Conservation (phyloP, 345 rosid species). For the Heritiera fomes region DNA sequence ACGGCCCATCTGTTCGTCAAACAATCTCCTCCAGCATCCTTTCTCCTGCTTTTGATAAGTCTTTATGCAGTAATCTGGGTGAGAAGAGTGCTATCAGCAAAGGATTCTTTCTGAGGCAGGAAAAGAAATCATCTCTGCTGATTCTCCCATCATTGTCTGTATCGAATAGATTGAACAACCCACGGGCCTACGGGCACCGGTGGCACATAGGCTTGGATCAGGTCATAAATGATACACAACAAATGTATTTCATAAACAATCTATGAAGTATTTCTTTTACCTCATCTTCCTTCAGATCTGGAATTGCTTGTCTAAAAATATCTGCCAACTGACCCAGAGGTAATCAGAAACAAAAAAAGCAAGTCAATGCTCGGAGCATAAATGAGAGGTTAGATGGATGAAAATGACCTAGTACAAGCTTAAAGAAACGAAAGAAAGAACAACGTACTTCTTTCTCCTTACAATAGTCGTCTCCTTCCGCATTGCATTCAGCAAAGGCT, state of each 20-base stretch:
- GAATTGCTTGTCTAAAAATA: conserved; percentile 49
- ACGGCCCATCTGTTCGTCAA: conserved; percentile 21
- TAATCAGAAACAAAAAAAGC: conserved; percentile 18
- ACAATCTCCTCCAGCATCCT: conserved; percentile 39
- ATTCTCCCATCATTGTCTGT: conserved; percentile 53
- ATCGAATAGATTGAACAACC: conserved; percentile 55
- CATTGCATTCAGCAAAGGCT: conserved; percentile 60
- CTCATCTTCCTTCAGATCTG: conserved; percentile 56
- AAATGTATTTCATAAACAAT: background rate
- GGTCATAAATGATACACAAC: background rate
- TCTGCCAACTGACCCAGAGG: conserved; percentile 56
- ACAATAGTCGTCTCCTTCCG: conserved; percentile 46
- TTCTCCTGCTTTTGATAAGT: conserved; percentile 27
- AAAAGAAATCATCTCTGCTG: conserved; percentile 52
- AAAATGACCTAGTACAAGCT: conserved; percentile 7
- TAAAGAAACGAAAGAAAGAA: background rate
- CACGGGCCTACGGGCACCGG: conserved; percentile 48
- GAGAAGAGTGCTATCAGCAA: conserved; percentile 66
- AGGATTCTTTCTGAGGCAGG: conserved; percentile 69
- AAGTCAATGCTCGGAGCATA: conserved; percentile 19
- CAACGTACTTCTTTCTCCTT: conserved; percentile 60
- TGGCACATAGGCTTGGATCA: background rate
- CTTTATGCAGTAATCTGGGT: conserved; percentile 32
- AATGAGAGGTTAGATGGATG: conserved; percentile 5
- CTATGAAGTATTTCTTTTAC: conserved; percentile 34